phyloP scores from a whole-genome alignment of 2,329 filamentous ascomycete genomes.

The Pseudocercospora eumusae region DNA sequence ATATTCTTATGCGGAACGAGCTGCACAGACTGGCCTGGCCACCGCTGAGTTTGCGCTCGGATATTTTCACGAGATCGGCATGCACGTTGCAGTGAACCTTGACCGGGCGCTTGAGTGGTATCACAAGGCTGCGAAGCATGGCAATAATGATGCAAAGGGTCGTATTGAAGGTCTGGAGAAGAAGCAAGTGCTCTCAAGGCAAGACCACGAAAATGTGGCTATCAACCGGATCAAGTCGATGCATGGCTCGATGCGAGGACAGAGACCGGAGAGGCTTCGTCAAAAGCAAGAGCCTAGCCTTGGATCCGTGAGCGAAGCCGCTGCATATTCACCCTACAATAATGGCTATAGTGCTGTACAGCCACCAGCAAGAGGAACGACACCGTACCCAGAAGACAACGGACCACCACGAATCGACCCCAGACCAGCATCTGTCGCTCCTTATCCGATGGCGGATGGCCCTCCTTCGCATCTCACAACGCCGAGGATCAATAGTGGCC shows the following conservation, averaged over 20 bases:
- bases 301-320: constrained; percentile 21
- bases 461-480: constrained; percentile 43
- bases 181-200: constrained; percentile 75
- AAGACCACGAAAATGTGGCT: constrained; percentile 90
- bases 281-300: constrained; percentile 37
- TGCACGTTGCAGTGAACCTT: constrained; percentile 81
- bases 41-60: constrained; percentile 96
- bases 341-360: constrained; percentile 21
- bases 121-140: constrained; percentile 80
- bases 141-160: constrained; percentile 82
- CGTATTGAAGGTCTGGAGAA: constrained; percentile 82
- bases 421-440: constrained; percentile 58
- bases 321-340: constrained; percentile 18
- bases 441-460: constrained; percentile 70
- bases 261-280: constrained; percentile 49
- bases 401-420: constrained; percentile 43
- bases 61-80: constrained; percentile 96
- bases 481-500: constrained; percentile 11
- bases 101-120: constrained; percentile 88
- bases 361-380: constrained; percentile 30
- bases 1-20: constrained; percentile 85
- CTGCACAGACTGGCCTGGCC: constrained; percentile 75
- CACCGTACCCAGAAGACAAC: constrained; percentile 38
- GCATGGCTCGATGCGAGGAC: constrained; percentile 55
- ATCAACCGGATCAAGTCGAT: constrained; percentile 74